Evolutionary conservation across 345 rosid genomes (phyloP).

Genomic region (Citrus sp.): DNA sequence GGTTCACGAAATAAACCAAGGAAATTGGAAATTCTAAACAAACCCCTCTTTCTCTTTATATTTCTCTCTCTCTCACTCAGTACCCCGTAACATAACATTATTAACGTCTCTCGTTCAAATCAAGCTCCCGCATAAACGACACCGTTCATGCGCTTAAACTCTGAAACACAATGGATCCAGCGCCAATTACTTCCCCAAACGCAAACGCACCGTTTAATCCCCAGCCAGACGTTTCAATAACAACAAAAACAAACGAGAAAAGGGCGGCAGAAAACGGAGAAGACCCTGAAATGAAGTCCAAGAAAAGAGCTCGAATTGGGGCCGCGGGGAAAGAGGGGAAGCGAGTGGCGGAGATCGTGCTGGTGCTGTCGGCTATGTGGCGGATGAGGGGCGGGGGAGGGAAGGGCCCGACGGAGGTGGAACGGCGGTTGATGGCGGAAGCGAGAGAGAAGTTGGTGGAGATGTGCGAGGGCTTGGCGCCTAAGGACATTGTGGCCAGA

Average conservation of each 20-base stretch:
- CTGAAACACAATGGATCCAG: conserved; percentile 16
- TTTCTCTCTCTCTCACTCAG: conserved; percentile 13
- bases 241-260: conserved; percentile 13
- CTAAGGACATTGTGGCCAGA: conserved; percentile 59
- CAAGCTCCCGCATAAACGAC: conserved; percentile 13
- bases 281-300: neutral
- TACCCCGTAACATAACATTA: neutral
- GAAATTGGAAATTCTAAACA: conserved; percentile 4
- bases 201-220: conserved; percentile 3
- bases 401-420: conserved; percentile 56
- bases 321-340: conserved; percentile 22
- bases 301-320: conserved; percentile 38
- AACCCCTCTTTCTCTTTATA: conserved; percentile 14
- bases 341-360: conserved; percentile 84
- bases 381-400: conserved; percentile 73
- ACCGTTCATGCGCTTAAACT: neutral
- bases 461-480: conserved; percentile 50
- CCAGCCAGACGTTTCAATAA: neutral
- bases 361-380: conserved; percentile 72
- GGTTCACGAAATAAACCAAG: neutral
- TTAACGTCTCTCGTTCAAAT: conserved; percentile 3
- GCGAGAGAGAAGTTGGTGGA: conserved; percentile 67
- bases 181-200: conserved; percentile 1
- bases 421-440: conserved; percentile 64
- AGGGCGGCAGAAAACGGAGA: conserved; percentile 23